Percentiles rank a stretch among this genome's conserved stretches.
phyloP scores from a whole-genome alignment of 768 basidiomycete species.

The Lactarius vividus region DNA sequence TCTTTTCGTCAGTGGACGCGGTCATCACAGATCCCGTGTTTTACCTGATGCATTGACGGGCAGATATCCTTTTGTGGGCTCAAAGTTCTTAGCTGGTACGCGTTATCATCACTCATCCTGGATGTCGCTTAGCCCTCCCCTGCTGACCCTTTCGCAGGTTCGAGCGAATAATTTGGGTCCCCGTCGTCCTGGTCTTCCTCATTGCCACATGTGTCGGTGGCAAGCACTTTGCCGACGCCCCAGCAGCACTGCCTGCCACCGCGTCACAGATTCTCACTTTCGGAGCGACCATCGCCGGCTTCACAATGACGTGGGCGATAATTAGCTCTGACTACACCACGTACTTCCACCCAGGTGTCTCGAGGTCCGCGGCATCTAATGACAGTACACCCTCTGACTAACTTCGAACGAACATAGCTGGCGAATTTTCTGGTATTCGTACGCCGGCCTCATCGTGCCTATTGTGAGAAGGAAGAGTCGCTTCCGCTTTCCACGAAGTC shows the following conservation, averaged over 20 bases:
- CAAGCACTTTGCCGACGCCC: constrained; percentile 55
- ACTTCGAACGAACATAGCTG: constrained; percentile 37
- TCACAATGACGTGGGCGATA: constrained; percentile 59
- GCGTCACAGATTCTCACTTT: constrained; percentile 58
- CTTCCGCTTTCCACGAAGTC: constrained; percentile 8
- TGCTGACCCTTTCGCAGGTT: constrained; percentile 46
- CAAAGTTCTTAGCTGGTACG: constrained; percentile 56
- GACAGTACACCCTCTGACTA: background rate
- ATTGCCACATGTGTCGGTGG: constrained; percentile 73
- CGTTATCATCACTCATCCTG: background rate
- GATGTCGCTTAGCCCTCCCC: background rate
- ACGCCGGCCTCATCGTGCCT: constrained; percentile 60
- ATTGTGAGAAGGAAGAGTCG: constrained; percentile 44
- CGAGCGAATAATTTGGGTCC: constrained; percentile 74
- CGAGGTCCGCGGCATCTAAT: constrained; percentile 43
- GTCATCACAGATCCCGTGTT: background rate
- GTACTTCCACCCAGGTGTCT: constrained; percentile 58
- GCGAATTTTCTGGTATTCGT: constrained; percentile 62
- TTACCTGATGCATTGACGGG: constrained; percentile 6
- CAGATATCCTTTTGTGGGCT: constrained; percentile 69
- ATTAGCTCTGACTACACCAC: constrained; percentile 72
- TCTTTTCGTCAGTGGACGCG: constrained; percentile 40
- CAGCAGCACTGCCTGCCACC: constrained; percentile 52
- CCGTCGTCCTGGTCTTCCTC: constrained; percentile 69
- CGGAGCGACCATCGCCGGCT: constrained; percentile 68